Conservation (phyloP, 2,329 filamentous ascomycete species). For the Iodosphaeria phyllophila region DNA sequence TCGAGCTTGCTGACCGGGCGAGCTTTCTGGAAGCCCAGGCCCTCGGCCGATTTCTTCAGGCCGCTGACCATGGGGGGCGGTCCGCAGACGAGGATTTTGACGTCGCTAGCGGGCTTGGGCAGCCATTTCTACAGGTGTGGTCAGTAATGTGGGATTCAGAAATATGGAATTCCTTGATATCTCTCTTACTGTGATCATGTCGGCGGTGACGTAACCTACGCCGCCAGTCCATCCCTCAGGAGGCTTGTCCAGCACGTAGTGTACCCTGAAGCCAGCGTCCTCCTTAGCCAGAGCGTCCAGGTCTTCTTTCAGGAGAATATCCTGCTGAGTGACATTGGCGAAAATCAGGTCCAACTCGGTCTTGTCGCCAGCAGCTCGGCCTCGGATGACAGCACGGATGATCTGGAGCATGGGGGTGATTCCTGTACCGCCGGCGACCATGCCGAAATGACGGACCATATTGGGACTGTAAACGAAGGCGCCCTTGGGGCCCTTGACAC, state of each 20-base stretch:
- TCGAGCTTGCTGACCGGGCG: constrained; percentile 91
- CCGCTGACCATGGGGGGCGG: constrained; percentile 93
- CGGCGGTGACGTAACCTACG: constrained; percentile 83
- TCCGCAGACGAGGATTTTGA: constrained; percentile 89
- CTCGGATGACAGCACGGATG: constrained; percentile 73
- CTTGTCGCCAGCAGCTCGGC: constrained; percentile 58
- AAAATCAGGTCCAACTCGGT: constrained; percentile 93
- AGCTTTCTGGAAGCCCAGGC: constrained; percentile 80
- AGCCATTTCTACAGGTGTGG: constrained; percentile 46
- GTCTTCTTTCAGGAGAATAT: constrained; percentile 87
- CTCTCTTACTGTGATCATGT: constrained; percentile 65
- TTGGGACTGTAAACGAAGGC: constrained; percentile 96
- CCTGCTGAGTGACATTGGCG: constrained; percentile 83
- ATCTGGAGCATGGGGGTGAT: constrained; percentile 98
- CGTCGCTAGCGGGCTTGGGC: constrained; percentile 64
- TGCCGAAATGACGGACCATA: constrained; percentile 90
- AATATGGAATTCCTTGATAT: constrained; percentile 7
- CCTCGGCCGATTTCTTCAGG: constrained; percentile 89
- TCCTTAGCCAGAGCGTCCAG: constrained; percentile 61
- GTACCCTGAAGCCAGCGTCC: constrained; percentile 66
- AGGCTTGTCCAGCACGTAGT: constrained; percentile 95
- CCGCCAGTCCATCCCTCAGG: constrained; percentile 82
- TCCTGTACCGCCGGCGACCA: constrained; percentile 94
- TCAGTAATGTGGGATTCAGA: neutral
- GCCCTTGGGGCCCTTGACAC: constrained; percentile 85